Base-by-base conservation (phyloP, 345 rosid species). In the Excoecaria agallocha region DNA sequence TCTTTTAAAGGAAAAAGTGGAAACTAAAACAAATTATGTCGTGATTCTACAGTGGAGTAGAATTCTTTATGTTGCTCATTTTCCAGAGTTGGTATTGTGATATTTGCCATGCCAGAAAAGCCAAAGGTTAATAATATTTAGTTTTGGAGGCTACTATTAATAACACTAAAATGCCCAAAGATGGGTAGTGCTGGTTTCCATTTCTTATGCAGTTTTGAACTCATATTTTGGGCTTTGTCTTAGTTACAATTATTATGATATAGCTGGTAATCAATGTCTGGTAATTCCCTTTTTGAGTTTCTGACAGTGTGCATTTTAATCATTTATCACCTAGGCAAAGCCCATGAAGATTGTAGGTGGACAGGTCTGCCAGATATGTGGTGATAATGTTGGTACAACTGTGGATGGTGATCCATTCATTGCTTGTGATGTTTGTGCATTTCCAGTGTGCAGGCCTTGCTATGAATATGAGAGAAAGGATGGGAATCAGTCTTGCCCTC, bases 401-500 rank as follows among this genome's bases (percentile, higher is more conserved):
- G 87, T 62, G 38, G 90, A 85, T 66, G 96, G 96, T 12, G 93
- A 91, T 35, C 89, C 83, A 4, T 95, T 93, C 25, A 73, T 89
- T 80, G 97, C 99, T 1, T 95, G 98, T 73, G 71, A 86, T 79
- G 82, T 83, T 37, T 95, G 99, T 85, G 87, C 89, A 43, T 93
- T 89, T 81, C 99, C 99, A 0, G 96, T 93, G 65, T 93, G 99
- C 79, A 82, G 98, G 59, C 91, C 98, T 37, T 95, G 98, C 84
- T 93, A 93, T 71, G 99, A 95, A 78, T 95, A 90, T 50, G 98
- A 93, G 80, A 85, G 98, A 84, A 95, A 91, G 80, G 89, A 95
- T 45, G 98, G 97, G 76, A 95, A 88, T 75, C 94, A 91, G 80
- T 88, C 93, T 41, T 95, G 99, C 77, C 99, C 97, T 77, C 97